Evolutionary conservation across 2,329 filamentous ascomycete species (phyloP), one percentile per base, ranked within the genome.

Genomic region (Cytospora piceae): DNA sequence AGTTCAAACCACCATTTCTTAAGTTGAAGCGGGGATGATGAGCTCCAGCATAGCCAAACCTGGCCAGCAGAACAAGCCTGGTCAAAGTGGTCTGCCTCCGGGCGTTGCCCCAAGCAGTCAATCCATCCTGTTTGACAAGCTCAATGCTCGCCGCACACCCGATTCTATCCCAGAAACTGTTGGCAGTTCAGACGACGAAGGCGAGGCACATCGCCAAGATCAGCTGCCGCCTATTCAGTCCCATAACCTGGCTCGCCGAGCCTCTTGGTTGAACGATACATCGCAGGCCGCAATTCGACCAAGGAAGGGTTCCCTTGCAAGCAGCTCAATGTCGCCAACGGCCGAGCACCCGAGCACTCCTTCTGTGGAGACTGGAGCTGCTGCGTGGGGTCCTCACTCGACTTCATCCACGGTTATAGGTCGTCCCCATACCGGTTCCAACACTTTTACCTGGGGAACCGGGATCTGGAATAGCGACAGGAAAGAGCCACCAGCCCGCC

Each of bases 121-220:
- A 66, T 87, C 87, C 49, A 80, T 89, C 49, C 79, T 92, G 57
- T 82, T 92, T 39, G 92, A 94, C 59, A 95, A 93, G 76, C 83
- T 90, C 58, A 90, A 91, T 72, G 85, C 89, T 64, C 87, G 94
- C 72, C 90, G 91, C 9, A 97, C 94, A 1, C 94, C 94, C 27
- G 95, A 98, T 75, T 67, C 63, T 5, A 65, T 66, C 32, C 97
- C 94, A 4, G 94, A 98, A 75, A 94, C 92, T 60, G 81, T 98
- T 67, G 93, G 91, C 61, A 98, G 94, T 70, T 97, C 94, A 15
- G 95, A 98, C 76, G 95, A 98, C 76, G 95, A 99, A 77, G 85
- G 82, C 65, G 91, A 97, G 67, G 83, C 87, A 74, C 83, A 85
- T 70, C 82, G 82, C 54, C 81, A 86, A 70, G 85, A 84, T 65